Evolutionary conservation across 2,329 filamentous ascomycete genomes (phyloP), one percentile per base, ranked within the genome.

Genomic region (Uncinocarpus reesii): DNA sequence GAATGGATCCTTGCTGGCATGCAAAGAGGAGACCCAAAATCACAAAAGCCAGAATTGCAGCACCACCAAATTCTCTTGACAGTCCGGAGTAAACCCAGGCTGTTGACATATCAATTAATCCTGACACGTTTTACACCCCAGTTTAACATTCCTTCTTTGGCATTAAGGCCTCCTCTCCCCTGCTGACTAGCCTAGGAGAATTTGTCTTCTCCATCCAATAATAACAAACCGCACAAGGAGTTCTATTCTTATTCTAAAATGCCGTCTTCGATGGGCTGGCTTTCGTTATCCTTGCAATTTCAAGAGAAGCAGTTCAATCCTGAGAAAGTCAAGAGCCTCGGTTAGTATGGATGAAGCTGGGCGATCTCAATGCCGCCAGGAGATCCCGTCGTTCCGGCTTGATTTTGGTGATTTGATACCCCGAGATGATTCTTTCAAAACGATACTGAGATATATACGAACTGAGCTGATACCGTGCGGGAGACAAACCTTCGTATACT

Each of bases 1-100:
- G 20, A 46, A 34, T 46, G 43, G 43, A 46, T 18, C 34, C 43
- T 29, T 37, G 34, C 35, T 15, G 15, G 34, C n/a, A 20, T 34
- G 20, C 31, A 11, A 41, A 26, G 26, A 24, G 5, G 26, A 15
- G 31, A 32, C 28, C 24, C 24, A 32, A 42, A 45, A 18, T 36
- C 11, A 11, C 7, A n/a, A n/a, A n/a, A n/a, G 23, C 13, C 7
- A 7, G 21, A 26, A 18, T 7, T 15, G 42, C 21, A 16, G n/a
- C 26, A 36, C 23, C 21, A 36, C 23, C 31, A 20, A 15, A 37
- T 35, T 26, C 8, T 32, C 13, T 5, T 15, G 4, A 32, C 8
- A 5, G 31, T 42, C 6, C 24, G 15, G n/a, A 32, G 29, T n/a
- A n/a, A n/a, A 11, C n/a, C 18, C 36, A 40, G 8, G 10, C 11